Percentiles rank a stretch among this genome's conserved stretches.
Evolutionary conservation across 345 rosid species (phyloP).

Genomic region (Angophora floribunda): DNA sequence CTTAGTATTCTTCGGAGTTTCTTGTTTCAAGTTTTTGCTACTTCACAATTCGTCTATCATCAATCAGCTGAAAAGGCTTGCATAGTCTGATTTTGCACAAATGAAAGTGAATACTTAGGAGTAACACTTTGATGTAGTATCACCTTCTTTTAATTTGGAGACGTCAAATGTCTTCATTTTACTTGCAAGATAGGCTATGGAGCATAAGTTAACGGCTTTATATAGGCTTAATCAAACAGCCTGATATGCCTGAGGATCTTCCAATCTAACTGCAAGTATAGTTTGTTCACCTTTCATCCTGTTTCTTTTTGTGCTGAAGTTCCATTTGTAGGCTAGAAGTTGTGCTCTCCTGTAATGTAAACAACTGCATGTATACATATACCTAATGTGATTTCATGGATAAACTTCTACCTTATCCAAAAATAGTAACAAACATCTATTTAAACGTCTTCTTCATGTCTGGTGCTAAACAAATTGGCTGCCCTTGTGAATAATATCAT

Average conservation of each 20-base stretch:
- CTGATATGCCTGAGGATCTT: background rate
- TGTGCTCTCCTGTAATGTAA: background rate
- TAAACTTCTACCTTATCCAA: background rate
- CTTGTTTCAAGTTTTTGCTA: background rate
- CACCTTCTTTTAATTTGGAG: background rate
- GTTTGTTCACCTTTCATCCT: background rate
- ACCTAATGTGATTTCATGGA: background rate
- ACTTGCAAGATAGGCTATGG: background rate
- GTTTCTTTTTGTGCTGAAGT: background rate
- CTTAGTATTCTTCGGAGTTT: background rate
- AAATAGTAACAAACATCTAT: background rate
- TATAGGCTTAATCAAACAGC: background rate
- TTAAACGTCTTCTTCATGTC: background rate
- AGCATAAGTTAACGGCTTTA: background rate
- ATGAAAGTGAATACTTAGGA: background rate
- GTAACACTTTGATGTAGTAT: background rate
- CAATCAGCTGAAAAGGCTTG: background rate
- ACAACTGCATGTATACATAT: background rate
- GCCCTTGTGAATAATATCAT: background rate
- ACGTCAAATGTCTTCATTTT: background rate
- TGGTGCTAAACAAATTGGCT: background rate
- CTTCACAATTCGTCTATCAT: background rate
- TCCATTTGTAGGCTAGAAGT: background rate
- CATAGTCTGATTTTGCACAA: background rate
- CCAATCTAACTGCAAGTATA: background rate